Evolutionary conservation across 495 filamentous ascomycete species (phyloP), one percentile per base, ranked within the genome.

Genomic region (Annulohypoxylon stygium): DNA sequence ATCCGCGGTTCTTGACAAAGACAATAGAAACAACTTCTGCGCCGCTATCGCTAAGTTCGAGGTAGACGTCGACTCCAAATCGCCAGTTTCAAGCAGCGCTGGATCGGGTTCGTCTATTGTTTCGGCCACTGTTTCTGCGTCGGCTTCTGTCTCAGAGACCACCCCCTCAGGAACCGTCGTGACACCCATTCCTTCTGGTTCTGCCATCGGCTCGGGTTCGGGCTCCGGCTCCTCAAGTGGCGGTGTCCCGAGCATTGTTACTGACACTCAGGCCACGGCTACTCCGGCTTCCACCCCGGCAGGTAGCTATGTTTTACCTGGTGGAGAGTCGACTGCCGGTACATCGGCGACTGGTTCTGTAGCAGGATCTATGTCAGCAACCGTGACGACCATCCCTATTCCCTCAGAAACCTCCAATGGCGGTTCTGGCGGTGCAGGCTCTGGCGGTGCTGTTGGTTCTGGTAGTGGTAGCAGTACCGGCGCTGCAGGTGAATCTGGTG

Each of bases 21-120:
- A 91, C 47, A 95, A 95, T 78, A 78, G 82, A 67, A 91, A 90
- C 76, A 91, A 85, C 61, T 95, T 91, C 77, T 94, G 93, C 78
- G 91, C 91, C 20, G 93, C 92, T 2, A 85, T 95, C 72, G 92
- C 90, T 10, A 75, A 74, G 43, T 78, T 75, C 63, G 75, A 78
- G 30, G 62, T 74, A n/a, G 67, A 36, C 18, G 58, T 62, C 9
- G 67, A 62, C 62, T 54, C 65, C 7, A n/a, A 25, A 9, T 39
- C 61, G 41, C 57, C 71, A 30, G 57, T 20, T 14, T 61, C 71
- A 50, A 63, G 51, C 57, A 63, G 41, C 58, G 50, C 67, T 20
- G 71, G 57, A 59, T 20, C 30, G n/a, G 43, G 1, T 0, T 70
- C 71, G 10, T 62, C 61, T 7, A 65, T 55, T 9, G 12, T 26